These are phyloP conservation scores for Primulina eburnea DNA, from an alignment of 257 asterid species.

Conservation along the genomic window DNA sequence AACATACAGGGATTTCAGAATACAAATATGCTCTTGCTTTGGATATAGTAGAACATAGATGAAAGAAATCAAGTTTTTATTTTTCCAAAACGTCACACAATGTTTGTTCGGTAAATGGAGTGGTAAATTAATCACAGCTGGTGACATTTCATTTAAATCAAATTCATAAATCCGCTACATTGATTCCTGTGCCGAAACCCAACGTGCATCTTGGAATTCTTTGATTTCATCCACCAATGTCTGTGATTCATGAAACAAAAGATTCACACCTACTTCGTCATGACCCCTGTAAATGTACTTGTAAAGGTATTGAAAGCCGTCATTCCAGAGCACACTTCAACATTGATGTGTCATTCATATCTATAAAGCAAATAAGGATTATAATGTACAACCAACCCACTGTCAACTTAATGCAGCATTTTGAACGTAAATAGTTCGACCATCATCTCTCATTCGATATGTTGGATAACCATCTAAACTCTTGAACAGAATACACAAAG, in stretches of 20 bases:
- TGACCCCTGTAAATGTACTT: conserved; percentile 18
- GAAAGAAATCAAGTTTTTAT: background rate
- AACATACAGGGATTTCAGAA: no score
- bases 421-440: no score
- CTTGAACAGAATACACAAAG: no score
- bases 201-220: conserved; percentile 21
- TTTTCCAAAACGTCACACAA: no score
- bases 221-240: conserved; percentile 4
- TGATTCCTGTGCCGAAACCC: conserved; percentile 19
- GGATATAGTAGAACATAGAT: background rate
- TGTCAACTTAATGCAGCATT: background rate
- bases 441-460: no score
- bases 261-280: background rate
- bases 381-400: conserved; percentile 17
- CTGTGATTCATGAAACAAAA: background rate
- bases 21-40: background rate
- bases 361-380: background rate
- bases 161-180: conserved; percentile 26
- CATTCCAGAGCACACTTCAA: background rate
- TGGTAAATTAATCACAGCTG: background rate
- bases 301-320: background rate
- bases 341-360: background rate
- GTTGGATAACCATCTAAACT: no score
- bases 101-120: conserved; percentile 19
- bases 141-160: conserved; percentile 3